phyloP scores from a whole-genome alignment of 2,329 filamentous ascomycete genomes.

The Botryotinia convoluta region DNA sequence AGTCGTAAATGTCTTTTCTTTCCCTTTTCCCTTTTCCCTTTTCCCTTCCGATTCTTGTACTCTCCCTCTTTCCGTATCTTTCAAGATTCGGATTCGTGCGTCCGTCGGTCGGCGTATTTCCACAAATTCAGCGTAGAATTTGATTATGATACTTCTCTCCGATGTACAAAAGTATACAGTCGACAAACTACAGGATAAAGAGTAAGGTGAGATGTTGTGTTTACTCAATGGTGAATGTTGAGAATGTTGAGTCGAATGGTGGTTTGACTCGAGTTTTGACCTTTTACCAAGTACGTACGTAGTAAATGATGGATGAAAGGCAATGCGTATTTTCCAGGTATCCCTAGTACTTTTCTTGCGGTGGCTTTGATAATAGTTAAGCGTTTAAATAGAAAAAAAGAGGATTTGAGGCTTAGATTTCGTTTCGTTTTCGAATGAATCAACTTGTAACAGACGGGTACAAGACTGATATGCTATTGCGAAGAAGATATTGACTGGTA shows the following conservation, averaged over 20 bases:
- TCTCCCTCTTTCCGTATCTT: constrained; percentile 19
- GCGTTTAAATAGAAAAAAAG: not conserved
- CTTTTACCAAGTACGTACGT: not conserved
- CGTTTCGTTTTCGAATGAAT: not conserved
- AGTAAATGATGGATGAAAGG: not conserved
- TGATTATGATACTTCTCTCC: not conserved
- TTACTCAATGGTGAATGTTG: not conserved
- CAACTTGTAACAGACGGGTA: not conserved
- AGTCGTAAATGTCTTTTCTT: not conserved
- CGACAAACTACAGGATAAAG: not conserved
- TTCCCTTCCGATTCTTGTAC: constrained; percentile 22
- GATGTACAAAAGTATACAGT: not conserved
- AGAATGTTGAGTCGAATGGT: not conserved
- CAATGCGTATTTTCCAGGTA: not conserved
- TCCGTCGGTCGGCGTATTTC: constrained; percentile 9
- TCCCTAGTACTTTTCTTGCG: not conserved
- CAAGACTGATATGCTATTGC: not conserved
- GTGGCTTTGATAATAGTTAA: not conserved
- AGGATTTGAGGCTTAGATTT: not conserved
- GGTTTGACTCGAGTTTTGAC: constrained; percentile 11
- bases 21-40: not conserved
- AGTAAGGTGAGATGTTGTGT: not conserved
- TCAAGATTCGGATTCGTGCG: constrained; percentile 20
- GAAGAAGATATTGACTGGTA: not conserved
- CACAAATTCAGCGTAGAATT: not conserved